These are phyloP conservation scores for Calycina herbarum DNA, from an alignment of 2,329 filamentous ascomycete species.

Conservation along the genomic window DNA sequence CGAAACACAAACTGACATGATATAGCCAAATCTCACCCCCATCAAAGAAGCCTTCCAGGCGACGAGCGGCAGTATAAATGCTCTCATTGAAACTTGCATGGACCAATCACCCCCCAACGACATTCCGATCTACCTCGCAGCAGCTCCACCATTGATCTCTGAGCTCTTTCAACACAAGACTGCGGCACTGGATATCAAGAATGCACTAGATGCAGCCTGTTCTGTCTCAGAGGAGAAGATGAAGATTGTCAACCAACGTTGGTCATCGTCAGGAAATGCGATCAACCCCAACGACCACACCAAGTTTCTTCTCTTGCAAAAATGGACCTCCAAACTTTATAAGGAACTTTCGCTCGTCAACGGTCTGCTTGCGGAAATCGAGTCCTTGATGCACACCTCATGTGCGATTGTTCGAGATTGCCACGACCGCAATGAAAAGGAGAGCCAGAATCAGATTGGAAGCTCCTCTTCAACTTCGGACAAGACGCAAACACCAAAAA, in stretches of 20 bases:
- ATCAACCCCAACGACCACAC: neutral
- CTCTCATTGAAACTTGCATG: neutral
- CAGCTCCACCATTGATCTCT: neutral
- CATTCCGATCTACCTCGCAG: neutral
- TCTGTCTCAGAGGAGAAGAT: neutral
- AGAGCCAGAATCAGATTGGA: neutral
- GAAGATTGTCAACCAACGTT: neutral
- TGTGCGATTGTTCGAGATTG: neutral
- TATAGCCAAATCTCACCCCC: neutral
- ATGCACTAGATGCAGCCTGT: neutral
- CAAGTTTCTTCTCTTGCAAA: neutral
- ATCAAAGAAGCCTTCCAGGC: neutral
- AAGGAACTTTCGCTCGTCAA: neutral
- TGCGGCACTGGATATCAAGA: neutral
- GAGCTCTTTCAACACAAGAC: neutral
- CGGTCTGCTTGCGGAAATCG: neutral
- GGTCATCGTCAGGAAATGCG: neutral
- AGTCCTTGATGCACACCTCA: neutral
- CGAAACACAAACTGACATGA: neutral
- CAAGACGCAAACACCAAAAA: neutral
- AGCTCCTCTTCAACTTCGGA: neutral
- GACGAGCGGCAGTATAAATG: neutral
- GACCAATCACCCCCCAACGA: neutral
- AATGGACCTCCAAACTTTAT: neutral
- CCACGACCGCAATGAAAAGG: neutral